Base-by-base conservation (phyloP, 805 yeast genomes). In the Danielozyma ontarioensis region DNA sequence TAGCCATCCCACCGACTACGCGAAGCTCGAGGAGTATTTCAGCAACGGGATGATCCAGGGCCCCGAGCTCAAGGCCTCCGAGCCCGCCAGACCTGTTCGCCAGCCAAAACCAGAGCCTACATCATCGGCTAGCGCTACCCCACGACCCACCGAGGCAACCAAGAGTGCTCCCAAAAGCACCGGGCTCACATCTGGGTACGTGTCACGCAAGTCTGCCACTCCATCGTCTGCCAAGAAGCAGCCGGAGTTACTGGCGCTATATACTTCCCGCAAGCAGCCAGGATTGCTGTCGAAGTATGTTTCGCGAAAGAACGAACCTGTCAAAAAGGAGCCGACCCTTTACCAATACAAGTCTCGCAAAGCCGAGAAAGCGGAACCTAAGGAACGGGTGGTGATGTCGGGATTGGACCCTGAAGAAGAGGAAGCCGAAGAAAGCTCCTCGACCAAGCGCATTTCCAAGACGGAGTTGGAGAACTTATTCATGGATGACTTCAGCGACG, bases 351-450 rank as follows among this genome's bases (percentile, higher is more conserved):
- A 63, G 36, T 62, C 55, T 2, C 45, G 55, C 6, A 53, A 55
- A 30, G 31, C 32, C 15, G 48, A 47, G 18, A 22, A 28, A 12
- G 31, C 19, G 17, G 46, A 46, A 28, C 62, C 63, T 10, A 52
- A 44, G 27, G 71, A 67, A 32, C 49, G 67, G 16, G 68, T 64
- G 17, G 55, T 64, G 4, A 48, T 59, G n/a, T 55, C 67, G 4
- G 34, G 39, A 17, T 14, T 28, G 26, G 34, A 31, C 17, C 35
- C 38, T 8, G 37, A 44, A 12, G 29, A 29, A n/a, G 38, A 36
- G 18, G 29, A 29, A 16, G 42, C 34, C 31, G 15, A 36, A 33
- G 3, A 40, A 11, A 13, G 26, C 7, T 27, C 36, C 3, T 22
- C 29, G 11, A 24, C 34, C 4, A 38, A 31, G 16, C n/a, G n/a